Evolutionary conservation across 805 yeast genomes (phyloP).

Genomic region (Spathaspora boniae): DNA sequence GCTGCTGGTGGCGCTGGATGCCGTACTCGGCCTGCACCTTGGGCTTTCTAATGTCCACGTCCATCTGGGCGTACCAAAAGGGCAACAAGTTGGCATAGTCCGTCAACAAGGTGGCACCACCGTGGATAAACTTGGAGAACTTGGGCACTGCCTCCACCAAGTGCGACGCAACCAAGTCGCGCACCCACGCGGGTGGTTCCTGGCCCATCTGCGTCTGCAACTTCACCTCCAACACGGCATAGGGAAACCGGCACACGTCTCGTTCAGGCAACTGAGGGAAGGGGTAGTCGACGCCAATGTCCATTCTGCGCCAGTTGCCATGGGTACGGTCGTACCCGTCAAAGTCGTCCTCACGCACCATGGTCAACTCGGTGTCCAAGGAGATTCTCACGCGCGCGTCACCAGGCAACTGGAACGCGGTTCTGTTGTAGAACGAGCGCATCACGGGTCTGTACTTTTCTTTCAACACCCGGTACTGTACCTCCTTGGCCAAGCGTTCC

Average conservation of each 20-base stretch:
- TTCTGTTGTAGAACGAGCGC: constrained; percentile 94
- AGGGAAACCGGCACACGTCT: constrained; percentile 92
- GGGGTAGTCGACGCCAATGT: constrained; percentile 97
- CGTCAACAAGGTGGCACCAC: constrained; percentile 87
- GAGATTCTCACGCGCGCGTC: constrained; percentile 99
- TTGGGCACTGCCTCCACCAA: constrained; percentile 98
- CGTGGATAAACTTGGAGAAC: constrained; percentile 95
- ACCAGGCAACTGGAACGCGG: constrained; percentile 98
- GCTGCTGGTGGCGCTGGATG: constrained; percentile 45
- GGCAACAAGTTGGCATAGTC: constrained; percentile 83
- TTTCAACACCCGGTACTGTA: constrained; percentile 84
- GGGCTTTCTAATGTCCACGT: constrained; percentile 90
- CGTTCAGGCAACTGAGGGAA: constrained; percentile 78
- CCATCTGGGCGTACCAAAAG: constrained; percentile 98
- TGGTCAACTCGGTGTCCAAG: constrained; percentile 91
- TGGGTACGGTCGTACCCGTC: constrained; percentile 89
- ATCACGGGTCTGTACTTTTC: constrained; percentile 88
- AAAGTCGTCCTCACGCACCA: constrained; percentile 96
- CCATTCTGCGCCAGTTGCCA: constrained; percentile 97
- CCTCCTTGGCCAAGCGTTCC: constrained; percentile 89
- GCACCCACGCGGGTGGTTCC: constrained; percentile 98
- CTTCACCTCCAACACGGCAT: constrained; percentile 96
- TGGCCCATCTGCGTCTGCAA: constrained; percentile 97
- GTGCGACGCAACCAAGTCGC: constrained; percentile 86
- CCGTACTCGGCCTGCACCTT: constrained; percentile 57